Evolutionary conservation across 2,329 filamentous ascomycete genomes (phyloP).

Genomic region (Aquanectria penicillioides): DNA sequence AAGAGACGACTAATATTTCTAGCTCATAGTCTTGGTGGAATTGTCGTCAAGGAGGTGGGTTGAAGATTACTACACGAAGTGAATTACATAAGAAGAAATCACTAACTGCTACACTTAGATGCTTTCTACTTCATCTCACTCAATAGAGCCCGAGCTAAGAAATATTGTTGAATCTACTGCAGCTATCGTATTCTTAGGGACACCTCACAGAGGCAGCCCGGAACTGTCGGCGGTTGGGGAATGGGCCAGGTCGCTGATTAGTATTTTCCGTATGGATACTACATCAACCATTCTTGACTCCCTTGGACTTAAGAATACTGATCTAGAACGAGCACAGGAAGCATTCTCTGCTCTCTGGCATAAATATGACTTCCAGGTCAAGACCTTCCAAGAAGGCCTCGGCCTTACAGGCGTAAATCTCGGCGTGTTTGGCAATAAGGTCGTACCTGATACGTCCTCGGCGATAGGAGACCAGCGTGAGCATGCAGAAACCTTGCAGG

Average conservation of each 20-base stretch:
- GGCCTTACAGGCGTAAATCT: slow-evolving; percentile 5
- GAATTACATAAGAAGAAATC: too few species aligned
- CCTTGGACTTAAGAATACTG: slow-evolving; percentile 19
- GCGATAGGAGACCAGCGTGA: slow-evolving; percentile 23
- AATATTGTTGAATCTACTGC: slow-evolving; percentile 35
- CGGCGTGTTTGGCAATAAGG: slow-evolving; percentile 20
- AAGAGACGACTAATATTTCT: slow-evolving; percentile 9
- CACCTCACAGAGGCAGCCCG: slow-evolving; percentile 43
- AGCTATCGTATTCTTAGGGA: slow-evolving; percentile 48
- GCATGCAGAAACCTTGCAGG: slow-evolving; percentile 26
- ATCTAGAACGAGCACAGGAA: slow-evolving; percentile 24
- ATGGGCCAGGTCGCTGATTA: slow-evolving; percentile 28
- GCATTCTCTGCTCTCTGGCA: slow-evolving; percentile 22
- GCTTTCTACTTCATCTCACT: slow-evolving; percentile 9
- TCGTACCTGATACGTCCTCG: slow-evolving; percentile 24
- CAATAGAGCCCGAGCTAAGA: slow-evolving; percentile 16
- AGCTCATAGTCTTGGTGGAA: slow-evolving; percentile 15
- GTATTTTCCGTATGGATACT: slow-evolving; percentile 25
- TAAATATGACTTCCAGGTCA: slow-evolving; percentile 23
- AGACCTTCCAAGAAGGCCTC: slow-evolving; percentile 31
- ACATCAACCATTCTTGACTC: slow-evolving; percentile 3
- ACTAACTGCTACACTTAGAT: too few species aligned
- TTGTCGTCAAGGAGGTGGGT: slow-evolving; percentile 29
- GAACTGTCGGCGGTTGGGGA: slow-evolving; percentile 32
- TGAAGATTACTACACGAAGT: too few species aligned